Evolutionary conservation across 768 basidiomycete genomes (phyloP).

Genomic region (Lactifluus subvellereus): DNA sequence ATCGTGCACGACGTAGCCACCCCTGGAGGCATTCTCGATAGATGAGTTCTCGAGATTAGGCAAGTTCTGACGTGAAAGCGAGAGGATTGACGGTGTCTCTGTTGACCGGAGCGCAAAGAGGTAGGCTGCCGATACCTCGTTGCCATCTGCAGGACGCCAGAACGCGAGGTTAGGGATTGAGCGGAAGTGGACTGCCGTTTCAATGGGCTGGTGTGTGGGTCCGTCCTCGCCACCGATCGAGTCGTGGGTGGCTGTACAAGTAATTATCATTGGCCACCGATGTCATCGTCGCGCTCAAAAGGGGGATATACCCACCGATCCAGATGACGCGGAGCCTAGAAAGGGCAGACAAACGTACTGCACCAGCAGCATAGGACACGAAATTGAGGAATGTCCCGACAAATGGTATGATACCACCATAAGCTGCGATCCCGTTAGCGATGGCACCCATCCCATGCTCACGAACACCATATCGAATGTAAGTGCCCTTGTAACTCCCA

Average conservation of each 20-base stretch:
- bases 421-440: constrained; percentile 84
- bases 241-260: constrained; percentile 76
- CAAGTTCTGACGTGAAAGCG: constrained; percentile 83
- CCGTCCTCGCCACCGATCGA: constrained; percentile 94
- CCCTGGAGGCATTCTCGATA: constrained; percentile 75
- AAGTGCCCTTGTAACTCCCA: constrained; percentile 80
- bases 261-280: neutral
- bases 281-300: neutral
- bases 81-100: constrained; percentile 77
- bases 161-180: constrained; percentile 89
- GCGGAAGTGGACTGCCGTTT: constrained; percentile 81
- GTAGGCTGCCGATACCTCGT: constrained; percentile 96
- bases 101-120: constrained; percentile 66
- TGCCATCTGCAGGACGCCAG: constrained; percentile 92
- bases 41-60: constrained; percentile 87
- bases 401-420: constrained; percentile 88
- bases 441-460: constrained; percentile 98
- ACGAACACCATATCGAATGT: constrained; percentile 95
- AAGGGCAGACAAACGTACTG: constrained; percentile 85
- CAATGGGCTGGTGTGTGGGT: constrained; percentile 93
- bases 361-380: constrained; percentile 89
- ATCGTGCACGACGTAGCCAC: constrained; percentile 88
- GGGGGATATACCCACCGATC: constrained; percentile 56
- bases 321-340: constrained; percentile 88
- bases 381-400: constrained; percentile 95